Evolutionary conservation across 164 flowering plant species (phyloP).

Genomic region (Umbellularia californica): DNA sequence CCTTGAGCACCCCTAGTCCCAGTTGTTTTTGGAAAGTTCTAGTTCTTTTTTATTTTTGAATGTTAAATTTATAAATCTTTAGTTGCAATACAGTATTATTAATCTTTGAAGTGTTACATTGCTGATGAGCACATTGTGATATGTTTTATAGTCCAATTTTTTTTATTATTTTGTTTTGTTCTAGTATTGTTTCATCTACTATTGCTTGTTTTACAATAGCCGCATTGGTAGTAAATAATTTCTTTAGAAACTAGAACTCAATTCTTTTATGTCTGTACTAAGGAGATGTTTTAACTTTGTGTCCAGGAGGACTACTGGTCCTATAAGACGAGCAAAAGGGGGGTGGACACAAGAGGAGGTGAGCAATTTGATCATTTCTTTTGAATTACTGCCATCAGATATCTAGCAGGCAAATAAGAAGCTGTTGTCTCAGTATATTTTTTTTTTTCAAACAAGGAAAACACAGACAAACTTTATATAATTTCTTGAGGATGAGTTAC

Average conservation of each 20-base stretch:
- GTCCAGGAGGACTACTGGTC: slow-evolving; percentile 80
- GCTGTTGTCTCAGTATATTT: background rate
- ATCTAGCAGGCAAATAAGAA: background rate
- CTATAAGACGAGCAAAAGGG: slow-evolving; percentile 92
- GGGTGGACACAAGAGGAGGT: slow-evolving; percentile 98
- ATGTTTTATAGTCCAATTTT: background rate
- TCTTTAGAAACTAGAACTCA: background rate
- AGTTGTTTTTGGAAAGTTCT: too few relatives aligned
- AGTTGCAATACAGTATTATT: too few relatives aligned
- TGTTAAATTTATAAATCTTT: too few relatives aligned
- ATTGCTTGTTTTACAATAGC: background rate
- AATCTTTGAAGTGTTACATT: too few relatives aligned
- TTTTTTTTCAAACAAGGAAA: too few relatives aligned
- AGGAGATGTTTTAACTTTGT: background rate
- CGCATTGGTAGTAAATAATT: too few relatives aligned
- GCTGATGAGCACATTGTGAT: background rate
- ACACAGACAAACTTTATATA: too few relatives aligned
- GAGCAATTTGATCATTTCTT: background rate
- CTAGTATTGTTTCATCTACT: background rate
- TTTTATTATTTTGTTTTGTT: background rate
- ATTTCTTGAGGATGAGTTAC: too few relatives aligned
- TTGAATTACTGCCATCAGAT: too few relatives aligned
- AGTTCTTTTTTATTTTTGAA: too few relatives aligned
- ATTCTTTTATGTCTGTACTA: background rate
- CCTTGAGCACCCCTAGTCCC: too few relatives aligned